phyloP scores from a whole-genome alignment of 176 grass and related monocot genomes.

The Musa beccarii region DNA sequence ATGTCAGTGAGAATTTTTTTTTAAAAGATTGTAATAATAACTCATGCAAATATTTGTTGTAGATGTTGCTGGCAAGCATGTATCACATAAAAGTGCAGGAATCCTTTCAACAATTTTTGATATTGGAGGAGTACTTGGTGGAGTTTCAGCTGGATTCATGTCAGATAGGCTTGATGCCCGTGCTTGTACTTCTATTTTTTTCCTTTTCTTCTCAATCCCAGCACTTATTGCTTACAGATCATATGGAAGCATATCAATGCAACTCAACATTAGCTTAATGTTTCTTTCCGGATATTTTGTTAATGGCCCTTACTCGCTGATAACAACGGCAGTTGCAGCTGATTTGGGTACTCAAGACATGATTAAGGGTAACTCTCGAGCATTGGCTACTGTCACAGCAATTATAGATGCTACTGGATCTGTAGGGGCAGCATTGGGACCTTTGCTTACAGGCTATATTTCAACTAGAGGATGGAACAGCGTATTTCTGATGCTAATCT shows the following conservation, averaged over 20 bases:
- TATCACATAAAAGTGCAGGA: constrained; percentile 86
- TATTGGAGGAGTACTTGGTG: constrained; percentile 81
- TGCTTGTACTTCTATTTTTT: constrained; percentile 57
- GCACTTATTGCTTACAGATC: constrained; percentile 62
- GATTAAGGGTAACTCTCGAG: constrained; percentile 70
- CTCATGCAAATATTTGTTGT: constrained; percentile 13
- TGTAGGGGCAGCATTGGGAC: constrained; percentile 76
- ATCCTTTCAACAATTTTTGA: constrained; percentile 84
- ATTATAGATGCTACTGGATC: constrained; percentile 90
- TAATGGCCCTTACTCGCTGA: constrained; percentile 94
- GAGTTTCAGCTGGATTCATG: constrained; percentile 66
- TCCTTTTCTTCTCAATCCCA: constrained; percentile 80
- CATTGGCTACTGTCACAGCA: constrained; percentile 75
- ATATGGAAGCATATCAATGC: constrained; percentile 73
- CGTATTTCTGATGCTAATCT: constrained; percentile 84
- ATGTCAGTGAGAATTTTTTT: no score
- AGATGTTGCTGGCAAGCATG: constrained; percentile 69
- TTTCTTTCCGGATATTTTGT: constrained; percentile 86
- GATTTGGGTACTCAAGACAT: constrained; percentile 81
- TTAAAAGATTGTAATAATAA: neutral
- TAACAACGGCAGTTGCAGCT: constrained; percentile 87
- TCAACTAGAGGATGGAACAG: constrained; percentile 91
- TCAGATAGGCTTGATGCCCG: constrained; percentile 56
- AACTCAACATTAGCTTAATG: constrained; percentile 72
- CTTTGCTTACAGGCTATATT: constrained; percentile 87